Conservation (phyloP, 148 eudicot genomes). For the Silene conica region DNA sequence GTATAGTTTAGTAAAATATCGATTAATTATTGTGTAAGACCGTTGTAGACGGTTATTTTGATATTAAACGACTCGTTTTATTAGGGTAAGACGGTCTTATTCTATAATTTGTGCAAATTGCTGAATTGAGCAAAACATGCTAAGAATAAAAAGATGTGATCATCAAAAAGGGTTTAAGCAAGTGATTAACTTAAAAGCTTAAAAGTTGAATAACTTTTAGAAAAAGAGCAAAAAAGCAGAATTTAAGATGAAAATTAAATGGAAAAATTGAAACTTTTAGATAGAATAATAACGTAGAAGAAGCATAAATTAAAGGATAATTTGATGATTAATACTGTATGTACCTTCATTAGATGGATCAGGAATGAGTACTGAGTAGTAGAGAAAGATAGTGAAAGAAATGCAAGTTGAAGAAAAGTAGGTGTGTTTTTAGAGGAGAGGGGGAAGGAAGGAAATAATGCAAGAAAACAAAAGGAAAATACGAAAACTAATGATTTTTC, state of each 20-base stretch:
- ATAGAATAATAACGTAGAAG: conserved; percentile 7
- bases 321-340: conserved; percentile 14
- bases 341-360: conserved; percentile 28
- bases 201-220: background rate
- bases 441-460: background rate
- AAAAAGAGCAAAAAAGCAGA: background rate
- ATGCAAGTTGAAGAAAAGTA: background rate
- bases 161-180: background rate
- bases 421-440: conserved; percentile 13
- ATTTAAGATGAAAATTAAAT: background rate
- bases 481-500: conserved; percentile 20
- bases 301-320: background rate
- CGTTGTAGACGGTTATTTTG: too few relatives aligned
- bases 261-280: background rate
- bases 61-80: too few relatives aligned
- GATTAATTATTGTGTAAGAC: too few relatives aligned
- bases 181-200: background rate
- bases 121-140: too few relatives aligned
- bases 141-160: background rate
- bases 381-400: background rate
- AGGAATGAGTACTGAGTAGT: background rate
- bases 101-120: too few relatives aligned
- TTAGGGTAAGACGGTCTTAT: too few relatives aligned
- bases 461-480: conserved; percentile 15
- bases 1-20: too few relatives aligned